phyloP scores from a whole-genome alignment of 208 protist species.

The Crithidia bombi region DNA sequence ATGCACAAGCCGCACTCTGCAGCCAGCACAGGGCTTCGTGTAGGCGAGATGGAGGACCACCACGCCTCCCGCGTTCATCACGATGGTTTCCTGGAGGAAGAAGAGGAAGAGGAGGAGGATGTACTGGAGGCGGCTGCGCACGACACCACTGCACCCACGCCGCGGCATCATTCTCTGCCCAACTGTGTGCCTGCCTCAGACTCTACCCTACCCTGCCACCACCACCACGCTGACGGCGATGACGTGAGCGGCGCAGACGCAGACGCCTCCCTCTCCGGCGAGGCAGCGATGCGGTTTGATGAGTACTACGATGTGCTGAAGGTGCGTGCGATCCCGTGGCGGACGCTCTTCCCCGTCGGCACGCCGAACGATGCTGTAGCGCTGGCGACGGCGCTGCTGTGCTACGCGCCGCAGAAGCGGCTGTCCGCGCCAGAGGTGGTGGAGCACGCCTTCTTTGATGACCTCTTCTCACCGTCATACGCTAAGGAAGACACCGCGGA shows the following conservation, averaged over 20 bases:
- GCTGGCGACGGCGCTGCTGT: constrained; percentile 95
- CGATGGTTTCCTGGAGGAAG: constrained; percentile 4
- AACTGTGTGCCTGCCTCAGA: too few relatives aligned
- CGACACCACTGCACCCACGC: not conserved
- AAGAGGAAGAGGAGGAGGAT: constrained; percentile 25
- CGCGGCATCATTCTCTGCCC: too few relatives aligned
- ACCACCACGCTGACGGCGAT: not conserved
- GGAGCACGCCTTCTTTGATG: constrained; percentile 97
- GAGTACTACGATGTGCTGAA: constrained; percentile 96
- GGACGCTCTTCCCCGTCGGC: constrained; percentile 77
- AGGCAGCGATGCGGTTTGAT: constrained; percentile 12
- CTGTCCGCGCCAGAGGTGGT: constrained; percentile 97
- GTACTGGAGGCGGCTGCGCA: not conserved
- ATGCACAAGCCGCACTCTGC: constrained; percentile 22
- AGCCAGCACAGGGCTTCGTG: constrained; percentile 2
- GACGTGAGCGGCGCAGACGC: not conserved
- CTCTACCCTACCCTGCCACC: not conserved
- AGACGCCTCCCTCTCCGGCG: not conserved
- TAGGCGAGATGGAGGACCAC: not conserved
- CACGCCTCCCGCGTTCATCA: not conserved
- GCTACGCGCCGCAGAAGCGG: constrained; percentile 96
- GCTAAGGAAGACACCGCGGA: constrained; percentile 13
- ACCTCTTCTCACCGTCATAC: constrained; percentile 71
- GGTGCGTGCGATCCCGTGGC: constrained; percentile 96
- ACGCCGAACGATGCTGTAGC: constrained; percentile 94